Conservation (phyloP, 257 asterid genomes). For the Ehretia macrophylla region DNA sequence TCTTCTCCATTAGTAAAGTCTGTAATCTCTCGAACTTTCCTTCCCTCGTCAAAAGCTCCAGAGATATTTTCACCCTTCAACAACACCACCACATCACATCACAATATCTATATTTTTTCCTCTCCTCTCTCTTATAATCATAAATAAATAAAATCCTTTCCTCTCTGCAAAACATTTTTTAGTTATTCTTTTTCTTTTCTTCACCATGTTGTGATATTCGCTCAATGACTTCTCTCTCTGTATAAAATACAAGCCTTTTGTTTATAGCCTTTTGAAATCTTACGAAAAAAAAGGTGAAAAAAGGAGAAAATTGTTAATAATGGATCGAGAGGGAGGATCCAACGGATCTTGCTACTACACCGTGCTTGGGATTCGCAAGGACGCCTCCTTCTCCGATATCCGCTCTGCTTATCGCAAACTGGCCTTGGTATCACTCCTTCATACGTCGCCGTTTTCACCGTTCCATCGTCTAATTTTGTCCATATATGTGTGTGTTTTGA, state of each 20-base stretch:
- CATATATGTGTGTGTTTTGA: too few relatives aligned
- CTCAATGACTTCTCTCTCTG: too few relatives aligned
- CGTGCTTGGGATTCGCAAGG: constrained; percentile 70
- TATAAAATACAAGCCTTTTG: too few relatives aligned
- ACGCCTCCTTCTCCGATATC: constrained; percentile 72
- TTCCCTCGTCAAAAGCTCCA: not conserved
- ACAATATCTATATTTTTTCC: not conserved
- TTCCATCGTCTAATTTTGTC: not conserved
- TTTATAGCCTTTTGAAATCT: too few relatives aligned
- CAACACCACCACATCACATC: too few relatives aligned
- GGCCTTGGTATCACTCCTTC: constrained; percentile 42
- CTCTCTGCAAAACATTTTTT: not conserved
- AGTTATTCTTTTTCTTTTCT: not conserved
- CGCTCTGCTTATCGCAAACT: constrained; percentile 90
- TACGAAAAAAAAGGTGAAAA: too few relatives aligned
- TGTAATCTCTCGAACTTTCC: constrained; percentile 53
- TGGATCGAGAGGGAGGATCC: constrained; percentile 71
- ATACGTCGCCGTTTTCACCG: not conserved
- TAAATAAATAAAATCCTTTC: not conserved
- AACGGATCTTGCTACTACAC: constrained; percentile 64
- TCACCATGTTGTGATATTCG: constrained; percentile 1
- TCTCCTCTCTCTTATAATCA: not conserved
- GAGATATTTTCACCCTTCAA: constrained; percentile 31
- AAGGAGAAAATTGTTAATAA: too few relatives aligned
- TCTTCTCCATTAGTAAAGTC: constrained; percentile 26